phyloP scores from a whole-genome alignment of 805 yeast species.

The Barnettozyma pratensis region DNA sequence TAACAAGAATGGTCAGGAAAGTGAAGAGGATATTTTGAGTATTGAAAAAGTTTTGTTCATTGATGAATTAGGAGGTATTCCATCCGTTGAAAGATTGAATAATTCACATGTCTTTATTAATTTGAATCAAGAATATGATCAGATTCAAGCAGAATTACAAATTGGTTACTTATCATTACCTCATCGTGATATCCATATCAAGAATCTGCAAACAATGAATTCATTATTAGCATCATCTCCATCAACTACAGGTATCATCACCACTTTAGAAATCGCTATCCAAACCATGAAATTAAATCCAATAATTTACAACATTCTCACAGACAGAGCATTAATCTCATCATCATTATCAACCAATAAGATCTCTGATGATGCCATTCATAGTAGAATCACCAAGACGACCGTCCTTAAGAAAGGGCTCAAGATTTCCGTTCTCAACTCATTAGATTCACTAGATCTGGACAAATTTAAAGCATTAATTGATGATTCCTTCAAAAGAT shows the following conservation, averaged over 20 bases:
- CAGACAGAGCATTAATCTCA: slow-evolving; percentile 87
- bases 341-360: slow-evolving; percentile 77
- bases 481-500: slow-evolving; percentile 72
- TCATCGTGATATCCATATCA: slow-evolving; percentile 50
- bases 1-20: background rate
- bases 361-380: slow-evolving; percentile 18
- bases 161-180: slow-evolving; percentile 47
- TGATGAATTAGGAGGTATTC: slow-evolving; percentile 86
- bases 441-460: slow-evolving; percentile 35
- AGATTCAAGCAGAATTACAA: slow-evolving; percentile 56
- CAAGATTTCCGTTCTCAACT: slow-evolving; percentile 14
- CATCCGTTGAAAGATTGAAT: slow-evolving; percentile 74
- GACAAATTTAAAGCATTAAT: slow-evolving; percentile 54
- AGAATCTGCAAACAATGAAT: slow-evolving; percentile 65
- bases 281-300: slow-evolving; percentile 57
- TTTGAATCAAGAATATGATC: slow-evolving; percentile 72
- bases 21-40: slow-evolving; percentile 26
- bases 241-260: slow-evolving; percentile 73
- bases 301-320: slow-evolving; percentile 78
- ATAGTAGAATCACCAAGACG: slow-evolving; percentile 39
- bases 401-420: slow-evolving; percentile 76
- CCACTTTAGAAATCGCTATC: slow-evolving; percentile 76
- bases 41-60: slow-evolving; percentile 80
- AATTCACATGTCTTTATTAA: slow-evolving; percentile 87
- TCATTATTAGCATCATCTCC: slow-evolving; percentile 41